These are phyloP conservation scores for Trypanosoma scelopori DNA, from an alignment of 208 protist genomes.

Conservation along the genomic window DNA sequence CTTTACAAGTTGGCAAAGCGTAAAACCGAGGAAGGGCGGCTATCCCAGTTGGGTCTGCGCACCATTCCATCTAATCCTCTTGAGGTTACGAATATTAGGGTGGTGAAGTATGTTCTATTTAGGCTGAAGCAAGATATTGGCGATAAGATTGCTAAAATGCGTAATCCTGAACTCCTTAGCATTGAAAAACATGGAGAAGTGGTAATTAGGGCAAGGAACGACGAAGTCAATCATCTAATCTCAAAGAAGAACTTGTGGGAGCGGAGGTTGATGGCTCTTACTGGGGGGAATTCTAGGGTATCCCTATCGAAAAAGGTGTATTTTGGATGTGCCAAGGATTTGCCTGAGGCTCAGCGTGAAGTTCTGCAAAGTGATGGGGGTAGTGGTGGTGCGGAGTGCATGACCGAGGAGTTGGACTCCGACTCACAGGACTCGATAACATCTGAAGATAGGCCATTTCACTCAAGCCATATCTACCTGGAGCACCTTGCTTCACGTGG, in stretches of 20 bases:
- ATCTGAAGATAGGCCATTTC: slow-evolving; percentile 11
- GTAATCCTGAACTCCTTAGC: slow-evolving; percentile 45
- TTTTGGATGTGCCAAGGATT: slow-evolving; percentile 75
- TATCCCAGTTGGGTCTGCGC: slow-evolving; percentile 52
- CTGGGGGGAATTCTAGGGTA: slow-evolving; percentile 16
- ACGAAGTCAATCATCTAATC: slow-evolving; percentile 76
- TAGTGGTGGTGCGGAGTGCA: background rate
- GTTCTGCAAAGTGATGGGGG: background rate
- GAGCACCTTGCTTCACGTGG: slow-evolving; percentile 27
- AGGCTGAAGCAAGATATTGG: slow-evolving; percentile 74
- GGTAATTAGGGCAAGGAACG: slow-evolving; percentile 68
- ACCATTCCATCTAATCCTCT: slow-evolving; percentile 67
- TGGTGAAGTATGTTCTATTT: slow-evolving; percentile 70
- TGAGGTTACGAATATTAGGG: slow-evolving; percentile 52
- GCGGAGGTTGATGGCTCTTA: slow-evolving; percentile 32
- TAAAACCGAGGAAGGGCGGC: slow-evolving; percentile 56
- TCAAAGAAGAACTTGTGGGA: slow-evolving; percentile 66
- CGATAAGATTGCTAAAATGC: slow-evolving; percentile 64
- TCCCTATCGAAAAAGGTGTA: slow-evolving; percentile 41
- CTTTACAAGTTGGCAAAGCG: slow-evolving; percentile 73
- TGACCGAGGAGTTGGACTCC: background rate
- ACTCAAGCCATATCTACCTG: slow-evolving; percentile 18
- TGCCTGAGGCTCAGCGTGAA: slow-evolving; percentile 50
- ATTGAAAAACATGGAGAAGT: slow-evolving; percentile 80
- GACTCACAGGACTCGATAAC: slow-evolving; percentile 6